A percentile compares a stretch with the other conserved stretches of the same genome.
Evolutionary conservation across 441 rosid species (phyloP).

Genomic region (Lepidium campestre): DNA sequence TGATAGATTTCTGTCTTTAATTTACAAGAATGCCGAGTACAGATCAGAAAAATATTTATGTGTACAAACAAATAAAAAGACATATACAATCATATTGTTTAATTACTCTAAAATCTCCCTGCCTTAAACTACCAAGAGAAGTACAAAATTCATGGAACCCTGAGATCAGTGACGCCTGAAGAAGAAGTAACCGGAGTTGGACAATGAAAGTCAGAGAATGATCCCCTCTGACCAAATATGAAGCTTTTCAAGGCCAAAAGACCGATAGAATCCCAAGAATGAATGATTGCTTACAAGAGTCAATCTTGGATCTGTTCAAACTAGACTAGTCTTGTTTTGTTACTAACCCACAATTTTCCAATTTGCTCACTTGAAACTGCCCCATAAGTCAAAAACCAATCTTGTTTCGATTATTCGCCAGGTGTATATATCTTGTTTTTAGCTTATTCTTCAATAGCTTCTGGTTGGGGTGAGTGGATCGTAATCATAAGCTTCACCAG

Average conservation of each 20-base stretch:
- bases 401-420: not conserved
- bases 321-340: constrained; percentile 16
- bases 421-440: constrained; percentile 9
- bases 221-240: constrained; percentile 19
- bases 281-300: constrained; percentile 17
- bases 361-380: constrained; percentile 19
- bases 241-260: constrained; percentile 18
- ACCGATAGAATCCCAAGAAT: constrained; percentile 16
- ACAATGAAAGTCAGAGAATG: constrained; percentile 6
- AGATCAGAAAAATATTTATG: not conserved
- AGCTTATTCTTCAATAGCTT: constrained; percentile 59
- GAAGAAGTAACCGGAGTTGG: constrained; percentile 4
- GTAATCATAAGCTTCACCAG: constrained; percentile 94
- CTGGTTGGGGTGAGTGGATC: constrained; percentile 82
- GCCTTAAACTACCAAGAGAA: constrained; percentile 22
- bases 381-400: constrained; percentile 6
- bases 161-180: constrained; percentile 25
- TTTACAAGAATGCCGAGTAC: constrained; percentile 22
- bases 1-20: constrained; percentile 9
- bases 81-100: constrained; percentile 25
- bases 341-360: constrained; percentile 8
- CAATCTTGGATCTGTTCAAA: constrained; percentile 9
- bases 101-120: constrained; percentile 15
- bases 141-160: constrained; percentile 28
- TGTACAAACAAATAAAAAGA: constrained; percentile 9